Evolutionary conservation across 2,329 filamentous ascomycete species (phyloP).

Genomic region (Setomelanomma holmii): DNA sequence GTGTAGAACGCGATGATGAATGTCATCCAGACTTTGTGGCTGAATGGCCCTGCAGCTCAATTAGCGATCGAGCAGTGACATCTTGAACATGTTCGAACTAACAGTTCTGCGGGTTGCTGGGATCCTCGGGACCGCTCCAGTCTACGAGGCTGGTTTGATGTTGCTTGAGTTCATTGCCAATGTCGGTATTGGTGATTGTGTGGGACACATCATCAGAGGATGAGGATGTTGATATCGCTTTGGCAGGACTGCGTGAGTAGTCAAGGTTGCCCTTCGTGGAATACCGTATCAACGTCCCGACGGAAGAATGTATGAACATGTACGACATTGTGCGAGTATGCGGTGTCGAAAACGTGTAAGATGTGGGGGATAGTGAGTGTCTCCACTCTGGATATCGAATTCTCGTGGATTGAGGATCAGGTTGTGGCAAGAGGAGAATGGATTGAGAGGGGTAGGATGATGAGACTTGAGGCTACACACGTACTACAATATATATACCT

Average conservation of each 20-base stretch:
- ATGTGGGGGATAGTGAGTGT: neutral
- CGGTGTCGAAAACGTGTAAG: neutral
- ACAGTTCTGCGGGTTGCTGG: slow-evolving; percentile 48
- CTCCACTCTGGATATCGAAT: neutral
- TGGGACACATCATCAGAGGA: slow-evolving; percentile 27
- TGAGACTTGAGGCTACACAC: neutral
- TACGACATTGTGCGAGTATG: slow-evolving; percentile 25
- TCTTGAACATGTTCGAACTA: too few species aligned
- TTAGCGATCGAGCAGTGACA: too few species aligned
- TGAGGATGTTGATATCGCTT: slow-evolving; percentile 22
- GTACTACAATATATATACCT: neutral
- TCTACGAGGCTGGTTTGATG: slow-evolving; percentile 43
- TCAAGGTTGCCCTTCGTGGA: slow-evolving; percentile 28
- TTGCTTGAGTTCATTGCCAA: slow-evolving; percentile 25
- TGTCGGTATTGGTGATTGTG: slow-evolving; percentile 11
- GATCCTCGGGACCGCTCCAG: slow-evolving; percentile 48
- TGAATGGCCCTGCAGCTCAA: too few species aligned
- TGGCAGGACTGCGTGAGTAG: slow-evolving; percentile 20
- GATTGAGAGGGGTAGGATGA: neutral
- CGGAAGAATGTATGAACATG: slow-evolving; percentile 25
- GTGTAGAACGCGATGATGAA: slow-evolving; percentile 60
- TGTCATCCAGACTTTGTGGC: slow-evolving; percentile 20
- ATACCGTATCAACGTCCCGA: slow-evolving; percentile 26
- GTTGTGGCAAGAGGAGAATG: neutral
- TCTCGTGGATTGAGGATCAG: neutral